A percentile compares a stretch with the other conserved stretches of the same genome.
Conservation (phyloP, 1,139 yeast genomes). For the Yamadazyma oceani region DNA sequence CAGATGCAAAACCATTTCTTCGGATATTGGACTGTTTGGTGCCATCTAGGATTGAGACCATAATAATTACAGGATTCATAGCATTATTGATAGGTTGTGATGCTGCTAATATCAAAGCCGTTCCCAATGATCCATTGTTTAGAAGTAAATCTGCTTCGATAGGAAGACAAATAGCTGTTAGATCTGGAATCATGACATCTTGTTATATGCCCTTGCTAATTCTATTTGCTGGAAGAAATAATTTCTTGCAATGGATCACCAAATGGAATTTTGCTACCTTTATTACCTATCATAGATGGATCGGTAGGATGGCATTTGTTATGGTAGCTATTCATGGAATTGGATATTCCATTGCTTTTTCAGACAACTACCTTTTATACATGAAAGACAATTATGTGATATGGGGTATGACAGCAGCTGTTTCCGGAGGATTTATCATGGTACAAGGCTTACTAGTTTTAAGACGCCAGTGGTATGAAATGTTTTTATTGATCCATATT, state of each 20-base stretch:
- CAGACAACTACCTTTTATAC: conserved; percentile 13
- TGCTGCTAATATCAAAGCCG: conserved; percentile 21
- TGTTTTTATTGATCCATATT: conserved; percentile 42
- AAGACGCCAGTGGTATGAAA: conserved; percentile 45
- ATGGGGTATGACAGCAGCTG: conserved; percentile 34
- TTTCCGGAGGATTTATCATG: conserved; percentile 30
- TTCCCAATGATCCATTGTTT: conserved; percentile 27
- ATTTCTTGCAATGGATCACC: conserved; percentile 43
- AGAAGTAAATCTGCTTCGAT: conserved; percentile 18
- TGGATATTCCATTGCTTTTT: conserved; percentile 31
- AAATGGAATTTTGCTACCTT: conserved; percentile 39
- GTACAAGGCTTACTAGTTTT: conserved; percentile 39
- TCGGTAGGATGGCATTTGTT: conserved; percentile 31
- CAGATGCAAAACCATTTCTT: conserved; percentile 21
- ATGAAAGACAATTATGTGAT: conserved; percentile 23
- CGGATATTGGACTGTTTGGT: conserved; percentile 24
- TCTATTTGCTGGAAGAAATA: conserved; percentile 46
- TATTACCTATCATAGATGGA: conserved; percentile 39
- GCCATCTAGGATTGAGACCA: conserved; percentile 30
- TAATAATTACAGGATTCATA: conserved; percentile 38
- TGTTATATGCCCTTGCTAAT: conserved; percentile 34
- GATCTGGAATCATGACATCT: conserved; percentile 35
- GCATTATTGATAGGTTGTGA: conserved; percentile 43
- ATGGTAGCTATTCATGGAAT: conserved; percentile 36
- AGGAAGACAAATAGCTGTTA: conserved; percentile 30